These are phyloP conservation scores for Clitocybe nebularis DNA, from an alignment of 1,284 basidiomycete species.

Conservation along the genomic window DNA sequence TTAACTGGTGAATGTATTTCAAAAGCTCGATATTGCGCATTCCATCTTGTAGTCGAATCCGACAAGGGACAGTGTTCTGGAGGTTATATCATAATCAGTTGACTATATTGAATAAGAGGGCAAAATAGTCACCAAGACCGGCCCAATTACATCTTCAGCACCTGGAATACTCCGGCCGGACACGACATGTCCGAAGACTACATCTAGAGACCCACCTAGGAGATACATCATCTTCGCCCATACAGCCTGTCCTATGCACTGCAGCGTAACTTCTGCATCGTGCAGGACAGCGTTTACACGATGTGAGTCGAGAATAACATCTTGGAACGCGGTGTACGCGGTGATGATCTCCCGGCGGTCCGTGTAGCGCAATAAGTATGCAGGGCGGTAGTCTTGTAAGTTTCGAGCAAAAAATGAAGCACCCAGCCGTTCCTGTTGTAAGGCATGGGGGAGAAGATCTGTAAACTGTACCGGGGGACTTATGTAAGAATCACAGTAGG, in stretches of 20 bases:
- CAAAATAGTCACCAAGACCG: slow-evolving; percentile 38
- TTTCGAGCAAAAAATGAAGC: slow-evolving; percentile 36
- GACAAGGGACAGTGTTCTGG: slow-evolving; percentile 47
- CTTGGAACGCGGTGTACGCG: slow-evolving; percentile 12
- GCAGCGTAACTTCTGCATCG: slow-evolving; percentile 22
- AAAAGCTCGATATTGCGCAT: slow-evolving; percentile 34
- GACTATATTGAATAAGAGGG: neutral
- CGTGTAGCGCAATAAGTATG: slow-evolving; percentile 10
- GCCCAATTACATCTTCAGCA: slow-evolving; percentile 44
- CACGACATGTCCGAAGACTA: slow-evolving; percentile 46
- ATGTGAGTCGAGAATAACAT: slow-evolving; percentile 16
- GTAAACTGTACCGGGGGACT: slow-evolving; percentile 28
- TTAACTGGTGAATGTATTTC: slow-evolving; percentile 33
- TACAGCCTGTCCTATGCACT: slow-evolving; percentile 36
- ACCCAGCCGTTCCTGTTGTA: slow-evolving; percentile 34
- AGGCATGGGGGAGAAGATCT: slow-evolving; percentile 22
- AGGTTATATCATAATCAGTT: slow-evolving; percentile 1
- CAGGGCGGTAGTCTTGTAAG: slow-evolving; percentile 26
- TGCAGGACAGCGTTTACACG: slow-evolving; percentile 14
- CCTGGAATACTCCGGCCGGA: slow-evolving; percentile 40
- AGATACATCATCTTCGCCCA: slow-evolving; percentile 39
- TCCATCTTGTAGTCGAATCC: slow-evolving; percentile 27
- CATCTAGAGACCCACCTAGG: slow-evolving; percentile 28
- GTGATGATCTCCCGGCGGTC: neutral
- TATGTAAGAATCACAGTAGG: slow-evolving; percentile 27